phyloP scores from a whole-genome alignment of 2,329 filamentous ascomycete species.

The Colletotrichum higginsianum region DNA sequence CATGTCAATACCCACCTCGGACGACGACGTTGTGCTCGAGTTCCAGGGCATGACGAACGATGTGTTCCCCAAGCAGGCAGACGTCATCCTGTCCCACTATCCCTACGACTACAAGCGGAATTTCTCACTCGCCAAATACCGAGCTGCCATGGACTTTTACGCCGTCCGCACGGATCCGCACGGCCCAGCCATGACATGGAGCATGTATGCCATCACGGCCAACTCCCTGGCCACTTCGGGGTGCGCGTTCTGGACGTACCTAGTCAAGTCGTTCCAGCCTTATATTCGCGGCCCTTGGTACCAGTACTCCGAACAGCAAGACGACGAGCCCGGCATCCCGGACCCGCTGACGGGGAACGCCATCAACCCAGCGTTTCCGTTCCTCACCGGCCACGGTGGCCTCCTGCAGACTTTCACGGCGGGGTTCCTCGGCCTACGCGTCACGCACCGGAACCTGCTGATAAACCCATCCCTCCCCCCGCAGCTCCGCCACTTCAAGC shows the following conservation, averaged over 20 bases:
- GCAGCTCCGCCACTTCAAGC: conserved; percentile 68
- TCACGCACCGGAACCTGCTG: conserved; percentile 71
- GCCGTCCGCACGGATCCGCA: conserved; percentile 60
- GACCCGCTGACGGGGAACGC: conserved; percentile 59
- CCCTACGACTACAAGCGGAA: conserved; percentile 71
- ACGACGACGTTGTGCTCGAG: conserved; percentile 69
- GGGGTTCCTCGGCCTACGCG: conserved; percentile 76
- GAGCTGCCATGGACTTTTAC: conserved; percentile 46
- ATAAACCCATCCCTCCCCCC: conserved; percentile 73
- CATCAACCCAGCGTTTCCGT: conserved; percentile 78
- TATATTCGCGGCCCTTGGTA: conserved; percentile 78
- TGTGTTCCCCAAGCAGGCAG: conserved; percentile 77
- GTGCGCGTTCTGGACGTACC: conserved; percentile 78
- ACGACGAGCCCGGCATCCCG: conserved; percentile 71
- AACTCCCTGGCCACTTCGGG: conserved; percentile 77
- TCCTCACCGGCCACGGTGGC: conserved; percentile 80
- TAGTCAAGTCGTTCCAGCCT: conserved; percentile 73
- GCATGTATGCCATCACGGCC: conserved; percentile 77
- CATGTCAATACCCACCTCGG: conserved; percentile 41
- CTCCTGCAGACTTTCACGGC: conserved; percentile 77
- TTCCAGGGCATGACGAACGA: conserved; percentile 77
- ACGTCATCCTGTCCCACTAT: conserved; percentile 77
- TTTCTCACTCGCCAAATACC: conserved; percentile 48
- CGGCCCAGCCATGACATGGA: conserved; percentile 82
- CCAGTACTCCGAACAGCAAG: conserved; percentile 78